These are phyloP conservation scores for Schizonepeta tenuifolia DNA, from an alignment of 257 asterid genomes.

Conservation along the genomic window DNA sequence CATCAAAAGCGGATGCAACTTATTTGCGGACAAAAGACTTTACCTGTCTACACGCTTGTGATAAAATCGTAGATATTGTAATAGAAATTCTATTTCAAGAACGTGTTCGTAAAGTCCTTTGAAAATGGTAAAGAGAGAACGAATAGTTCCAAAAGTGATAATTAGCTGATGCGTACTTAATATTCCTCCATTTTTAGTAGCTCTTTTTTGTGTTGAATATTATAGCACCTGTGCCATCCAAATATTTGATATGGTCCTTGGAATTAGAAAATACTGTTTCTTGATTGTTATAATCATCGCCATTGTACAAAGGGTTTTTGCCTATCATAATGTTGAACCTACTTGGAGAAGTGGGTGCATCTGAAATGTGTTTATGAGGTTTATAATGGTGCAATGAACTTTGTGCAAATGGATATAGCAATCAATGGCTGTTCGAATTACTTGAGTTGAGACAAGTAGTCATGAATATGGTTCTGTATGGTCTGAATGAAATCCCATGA, in stretches of 20 bases:
- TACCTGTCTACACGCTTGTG: background rate
- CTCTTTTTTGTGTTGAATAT: background rate
- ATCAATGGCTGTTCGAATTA: background rate
- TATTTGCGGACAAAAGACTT: background rate
- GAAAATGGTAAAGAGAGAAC: background rate
- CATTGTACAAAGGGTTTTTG: background rate
- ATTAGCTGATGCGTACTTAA: background rate
- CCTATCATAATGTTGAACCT: background rate
- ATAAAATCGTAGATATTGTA: background rate
- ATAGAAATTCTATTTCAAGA: background rate
- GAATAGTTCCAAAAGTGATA: background rate
- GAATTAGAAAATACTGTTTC: background rate
- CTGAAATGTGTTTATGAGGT: background rate
- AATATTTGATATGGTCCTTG: background rate
- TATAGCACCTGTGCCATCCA: slow-evolving; percentile 2
- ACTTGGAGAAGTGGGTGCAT: slow-evolving; percentile 3
- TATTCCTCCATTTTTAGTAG: slow-evolving; percentile 9
- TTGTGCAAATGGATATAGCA: background rate
- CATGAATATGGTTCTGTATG: background rate
- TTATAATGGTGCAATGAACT: background rate
- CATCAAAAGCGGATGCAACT: background rate
- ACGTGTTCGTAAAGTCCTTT: background rate
- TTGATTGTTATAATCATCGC: background rate
- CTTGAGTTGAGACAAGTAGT: background rate
- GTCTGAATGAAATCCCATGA: background rate